Conservation (phyloP, 2,329 filamentous ascomycete species). For the Paramyrothecium sp. region DNA sequence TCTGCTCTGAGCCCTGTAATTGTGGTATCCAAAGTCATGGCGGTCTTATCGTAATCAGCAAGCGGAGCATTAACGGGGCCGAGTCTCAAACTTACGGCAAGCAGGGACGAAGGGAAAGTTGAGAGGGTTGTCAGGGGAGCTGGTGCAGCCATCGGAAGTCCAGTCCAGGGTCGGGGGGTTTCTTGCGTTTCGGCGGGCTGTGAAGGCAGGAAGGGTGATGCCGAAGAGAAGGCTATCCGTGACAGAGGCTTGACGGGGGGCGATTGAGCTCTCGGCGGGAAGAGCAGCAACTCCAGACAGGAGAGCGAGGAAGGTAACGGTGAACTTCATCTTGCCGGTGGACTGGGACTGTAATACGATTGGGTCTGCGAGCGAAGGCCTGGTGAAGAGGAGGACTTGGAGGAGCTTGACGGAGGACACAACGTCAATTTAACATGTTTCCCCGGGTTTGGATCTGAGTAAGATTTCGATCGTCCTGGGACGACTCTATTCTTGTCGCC, state of each 20-base stretch:
- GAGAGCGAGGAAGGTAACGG: constrained; percentile 10
- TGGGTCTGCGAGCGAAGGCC: not conserved
- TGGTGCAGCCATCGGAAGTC: constrained; percentile 32
- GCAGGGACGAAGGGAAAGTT: constrained; percentile 29
- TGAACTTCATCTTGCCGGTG: constrained; percentile 20
- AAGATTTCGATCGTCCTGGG: not conserved
- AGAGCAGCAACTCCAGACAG: constrained; percentile 7
- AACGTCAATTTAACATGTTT: not conserved
- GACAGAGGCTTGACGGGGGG: constrained; percentile 12
- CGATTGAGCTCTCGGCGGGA: constrained; percentile 1
- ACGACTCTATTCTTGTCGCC: not conserved
- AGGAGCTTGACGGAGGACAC: not conserved
- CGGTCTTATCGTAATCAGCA: constrained; percentile 23
- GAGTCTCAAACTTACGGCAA: not conserved
- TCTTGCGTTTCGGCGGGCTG: constrained; percentile 25
- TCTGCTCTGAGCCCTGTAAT: constrained; percentile 43
- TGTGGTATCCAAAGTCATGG: constrained; percentile 51
- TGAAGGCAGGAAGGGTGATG: constrained; percentile 35
- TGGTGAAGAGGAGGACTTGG: not conserved
- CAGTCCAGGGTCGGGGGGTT: constrained; percentile 31
- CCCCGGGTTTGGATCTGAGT: not conserved
- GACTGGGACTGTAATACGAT: not conserved
- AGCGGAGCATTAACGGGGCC: not conserved
- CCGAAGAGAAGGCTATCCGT: constrained; percentile 42
- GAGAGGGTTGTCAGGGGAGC: constrained; percentile 32